phyloP scores from a whole-genome alignment of 768 basidiomycete species.

The Mycena galopus region DNA sequence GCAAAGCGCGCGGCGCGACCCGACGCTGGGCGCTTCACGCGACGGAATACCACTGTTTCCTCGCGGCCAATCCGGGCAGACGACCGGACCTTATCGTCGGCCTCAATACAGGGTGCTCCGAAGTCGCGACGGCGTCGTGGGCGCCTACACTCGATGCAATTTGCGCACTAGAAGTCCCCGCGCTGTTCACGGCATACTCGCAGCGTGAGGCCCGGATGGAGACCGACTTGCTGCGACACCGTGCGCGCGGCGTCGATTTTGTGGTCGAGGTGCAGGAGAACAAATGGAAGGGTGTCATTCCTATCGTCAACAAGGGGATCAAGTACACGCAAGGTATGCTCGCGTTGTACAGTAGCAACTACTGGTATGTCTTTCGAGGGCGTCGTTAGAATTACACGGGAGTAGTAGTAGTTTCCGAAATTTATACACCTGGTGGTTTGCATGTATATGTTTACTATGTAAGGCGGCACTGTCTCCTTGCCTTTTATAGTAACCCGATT shows the following conservation, averaged over 20 bases:
- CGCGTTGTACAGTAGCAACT: too few relatives aligned
- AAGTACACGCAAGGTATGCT: too few relatives aligned
- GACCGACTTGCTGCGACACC: not conserved
- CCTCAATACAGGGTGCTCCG: not conserved
- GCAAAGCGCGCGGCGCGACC: not conserved
- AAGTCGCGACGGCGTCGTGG: not conserved
- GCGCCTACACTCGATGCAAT: not conserved
- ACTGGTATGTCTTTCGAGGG: too few relatives aligned
- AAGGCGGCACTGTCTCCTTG: too few relatives aligned
- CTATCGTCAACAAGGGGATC: not conserved
- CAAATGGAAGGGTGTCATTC: not conserved
- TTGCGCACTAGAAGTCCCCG: not conserved
- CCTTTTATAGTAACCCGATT: too few relatives aligned
- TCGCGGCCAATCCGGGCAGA: not conserved
- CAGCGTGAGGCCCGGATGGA: not conserved
- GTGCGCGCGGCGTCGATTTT: not conserved
- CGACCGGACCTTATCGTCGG: not conserved
- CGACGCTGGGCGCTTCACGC: not conserved
- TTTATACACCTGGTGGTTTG: too few relatives aligned
- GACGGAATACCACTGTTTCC: not conserved
- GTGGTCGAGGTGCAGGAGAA: not conserved
- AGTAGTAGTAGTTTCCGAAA: too few relatives aligned
- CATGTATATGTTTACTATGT: too few relatives aligned
- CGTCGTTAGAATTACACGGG: too few relatives aligned
- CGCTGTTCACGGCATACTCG: not conserved